phyloP scores from a whole-genome alignment of 495 filamentous ascomycete species.

The Hypomontagnella monticulosa region DNA sequence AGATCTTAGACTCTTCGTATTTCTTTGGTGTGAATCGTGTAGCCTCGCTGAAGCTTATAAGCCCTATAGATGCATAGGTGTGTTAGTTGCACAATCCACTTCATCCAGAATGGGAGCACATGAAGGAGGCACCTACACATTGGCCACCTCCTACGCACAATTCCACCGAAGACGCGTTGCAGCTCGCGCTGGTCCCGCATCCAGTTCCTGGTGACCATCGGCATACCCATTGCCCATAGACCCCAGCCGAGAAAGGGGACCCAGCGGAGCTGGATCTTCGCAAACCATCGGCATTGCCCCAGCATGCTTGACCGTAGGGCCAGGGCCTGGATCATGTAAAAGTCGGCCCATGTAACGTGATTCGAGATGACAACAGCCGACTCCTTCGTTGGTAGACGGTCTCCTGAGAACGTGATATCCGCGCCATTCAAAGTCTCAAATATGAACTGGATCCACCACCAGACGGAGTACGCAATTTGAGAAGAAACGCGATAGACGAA shows the following conservation, averaged over 20 bases:
- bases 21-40: conserved; percentile 65
- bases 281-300: conserved; percentile 66
- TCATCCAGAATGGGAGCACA: conserved; percentile 5
- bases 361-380: conserved; percentile 66
- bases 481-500: conserved; percentile 61
- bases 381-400: conserved; percentile 56
- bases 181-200: conserved; percentile 62
- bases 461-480: conserved; percentile 58
- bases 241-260: conserved; percentile 69
- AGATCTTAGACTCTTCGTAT: conserved; percentile 57
- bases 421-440: conserved; percentile 61
- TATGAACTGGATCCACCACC: conserved; percentile 62
- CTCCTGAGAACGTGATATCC: conserved; percentile 60
- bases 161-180: conserved; percentile 61
- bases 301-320: conserved; percentile 64
- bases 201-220: conserved; percentile 66
- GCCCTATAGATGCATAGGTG: conserved; percentile 50
- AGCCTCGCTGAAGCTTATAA: conserved; percentile 67
- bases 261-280: conserved; percentile 63
- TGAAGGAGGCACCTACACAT: conserved; percentile 57
- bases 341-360: conserved; percentile 67
- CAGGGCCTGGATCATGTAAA: conserved; percentile 68
- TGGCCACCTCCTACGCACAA: conserved; percentile 57
- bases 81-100: conserved; percentile 15
- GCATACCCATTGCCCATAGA: conserved; percentile 70